Conservation (phyloP, 2,329 filamentous ascomycete species). For the Cladosporium sp. region DNA sequence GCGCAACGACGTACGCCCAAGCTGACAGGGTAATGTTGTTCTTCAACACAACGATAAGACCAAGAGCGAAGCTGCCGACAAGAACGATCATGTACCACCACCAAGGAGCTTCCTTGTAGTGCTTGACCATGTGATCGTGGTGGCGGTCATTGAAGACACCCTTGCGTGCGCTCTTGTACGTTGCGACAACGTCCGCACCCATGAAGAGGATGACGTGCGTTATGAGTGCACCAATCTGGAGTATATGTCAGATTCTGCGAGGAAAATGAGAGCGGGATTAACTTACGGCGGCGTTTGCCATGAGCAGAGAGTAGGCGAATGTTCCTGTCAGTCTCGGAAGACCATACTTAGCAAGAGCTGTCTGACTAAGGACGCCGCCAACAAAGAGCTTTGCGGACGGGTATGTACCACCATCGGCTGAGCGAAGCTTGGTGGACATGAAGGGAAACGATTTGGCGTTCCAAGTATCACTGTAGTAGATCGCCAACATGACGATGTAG, state of each 20-base stretch:
- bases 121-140: slow-evolving; percentile 53
- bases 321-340: slow-evolving; percentile 43
- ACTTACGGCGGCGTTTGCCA: slow-evolving; percentile 54
- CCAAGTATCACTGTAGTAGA: slow-evolving; percentile 56
- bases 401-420: slow-evolving; percentile 40
- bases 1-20: slow-evolving; percentile 37
- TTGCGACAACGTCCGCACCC: slow-evolving; percentile 52
- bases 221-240: slow-evolving; percentile 54
- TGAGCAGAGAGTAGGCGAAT: slow-evolving; percentile 47
- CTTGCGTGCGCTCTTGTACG: slow-evolving; percentile 50
- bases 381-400: neutral
- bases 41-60: slow-evolving; percentile 33
- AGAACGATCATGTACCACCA: slow-evolving; percentile 38
- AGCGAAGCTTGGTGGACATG: slow-evolving; percentile 53
- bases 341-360: slow-evolving; percentile 46
- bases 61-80: slow-evolving; percentile 34
- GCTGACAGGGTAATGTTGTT: slow-evolving; percentile 35
- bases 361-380: slow-evolving; percentile 45
- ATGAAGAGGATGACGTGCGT: slow-evolving; percentile 57
- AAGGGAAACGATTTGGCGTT: slow-evolving; percentile 50
- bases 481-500: slow-evolving; percentile 51
- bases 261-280: neutral
- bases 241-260: neutral
- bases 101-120: slow-evolving; percentile 53
- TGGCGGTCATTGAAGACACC: slow-evolving; percentile 41